A percentile compares a stretch with the other conserved stretches of the same genome.
Evolutionary conservation across 2,329 filamentous ascomycete genomes (phyloP).

Genomic region (Botrytis cinerea): DNA sequence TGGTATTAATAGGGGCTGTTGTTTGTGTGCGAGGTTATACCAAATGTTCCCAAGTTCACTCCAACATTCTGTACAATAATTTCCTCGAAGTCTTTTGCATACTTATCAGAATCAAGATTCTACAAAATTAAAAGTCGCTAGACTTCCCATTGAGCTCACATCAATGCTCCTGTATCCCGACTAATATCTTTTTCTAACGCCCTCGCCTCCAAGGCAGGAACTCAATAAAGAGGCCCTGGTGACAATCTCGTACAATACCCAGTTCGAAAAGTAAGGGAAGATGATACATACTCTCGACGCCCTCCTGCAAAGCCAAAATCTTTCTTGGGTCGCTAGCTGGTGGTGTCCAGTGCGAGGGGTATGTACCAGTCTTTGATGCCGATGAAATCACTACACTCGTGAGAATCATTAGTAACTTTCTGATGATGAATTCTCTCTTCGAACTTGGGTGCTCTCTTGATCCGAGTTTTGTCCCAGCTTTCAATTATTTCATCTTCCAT

Average conservation of each 20-base stretch:
- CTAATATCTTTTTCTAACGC: not conserved
- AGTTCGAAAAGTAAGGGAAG: too few species aligned
- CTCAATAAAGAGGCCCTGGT: not conserved
- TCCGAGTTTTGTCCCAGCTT: not conserved
- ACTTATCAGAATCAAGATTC: not conserved
- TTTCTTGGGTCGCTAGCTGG: slow-evolving; percentile 4
- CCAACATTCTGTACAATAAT: not conserved
- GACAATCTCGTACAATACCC: not conserved
- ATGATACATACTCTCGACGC: slow-evolving; percentile 3
- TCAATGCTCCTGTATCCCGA: not conserved
- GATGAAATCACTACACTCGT: not conserved
- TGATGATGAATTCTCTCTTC: not conserved
- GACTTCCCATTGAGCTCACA: not conserved
- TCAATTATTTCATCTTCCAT: not conserved
- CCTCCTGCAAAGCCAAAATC: not conserved
- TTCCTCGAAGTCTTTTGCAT: not conserved
- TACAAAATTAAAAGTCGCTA: not conserved
- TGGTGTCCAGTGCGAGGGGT: slow-evolving; percentile 15
- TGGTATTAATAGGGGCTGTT: not conserved
- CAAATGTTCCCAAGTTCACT: not conserved
- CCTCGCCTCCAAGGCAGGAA: not conserved
- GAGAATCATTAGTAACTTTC: not conserved
- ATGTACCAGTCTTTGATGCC: not conserved
- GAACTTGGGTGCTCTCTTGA: not conserved
- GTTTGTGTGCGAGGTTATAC: not conserved